Conservation (phyloP, 75 land plant genomes). For the Cryptomeria japonica region DNA sequence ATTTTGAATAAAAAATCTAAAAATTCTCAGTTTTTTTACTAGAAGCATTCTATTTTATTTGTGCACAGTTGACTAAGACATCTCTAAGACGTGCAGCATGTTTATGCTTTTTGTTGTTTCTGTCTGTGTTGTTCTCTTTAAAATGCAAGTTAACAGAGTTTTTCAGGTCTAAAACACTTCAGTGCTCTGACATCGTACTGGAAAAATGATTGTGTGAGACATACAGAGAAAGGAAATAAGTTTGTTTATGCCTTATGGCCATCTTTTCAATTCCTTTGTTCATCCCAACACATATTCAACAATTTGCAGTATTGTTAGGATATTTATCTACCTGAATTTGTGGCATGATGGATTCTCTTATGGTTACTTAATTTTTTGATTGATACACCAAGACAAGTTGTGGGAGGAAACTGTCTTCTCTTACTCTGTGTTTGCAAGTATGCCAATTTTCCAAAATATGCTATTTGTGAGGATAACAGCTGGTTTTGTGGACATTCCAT, state of each 20-base stretch:
- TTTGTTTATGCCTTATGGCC: neutral
- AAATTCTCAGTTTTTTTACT: too few relatives aligned
- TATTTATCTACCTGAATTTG: too few relatives aligned
- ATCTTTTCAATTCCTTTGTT: neutral
- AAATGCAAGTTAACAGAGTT: neutral
- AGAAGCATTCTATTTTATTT: too few relatives aligned
- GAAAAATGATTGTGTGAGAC: neutral
- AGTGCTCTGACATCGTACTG: neutral
- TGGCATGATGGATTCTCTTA: neutral
- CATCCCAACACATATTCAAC: neutral
- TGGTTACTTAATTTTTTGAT: neutral
- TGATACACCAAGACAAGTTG: neutral
- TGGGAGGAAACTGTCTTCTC: neutral
- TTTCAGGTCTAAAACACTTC: neutral
- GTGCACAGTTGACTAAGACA: too few relatives aligned
- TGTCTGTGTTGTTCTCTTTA: neutral
- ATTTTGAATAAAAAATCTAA: too few relatives aligned
- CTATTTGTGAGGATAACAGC: neutral
- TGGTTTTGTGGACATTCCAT: neutral
- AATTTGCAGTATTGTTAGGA: too few relatives aligned
- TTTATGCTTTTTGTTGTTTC: neutral
- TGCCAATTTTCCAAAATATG: neutral
- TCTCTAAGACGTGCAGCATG: neutral
- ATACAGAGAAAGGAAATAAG: neutral
- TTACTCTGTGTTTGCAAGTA: neutral